Conservation (phyloP, 805 yeast species). For the Candida morakotiae region DNA sequence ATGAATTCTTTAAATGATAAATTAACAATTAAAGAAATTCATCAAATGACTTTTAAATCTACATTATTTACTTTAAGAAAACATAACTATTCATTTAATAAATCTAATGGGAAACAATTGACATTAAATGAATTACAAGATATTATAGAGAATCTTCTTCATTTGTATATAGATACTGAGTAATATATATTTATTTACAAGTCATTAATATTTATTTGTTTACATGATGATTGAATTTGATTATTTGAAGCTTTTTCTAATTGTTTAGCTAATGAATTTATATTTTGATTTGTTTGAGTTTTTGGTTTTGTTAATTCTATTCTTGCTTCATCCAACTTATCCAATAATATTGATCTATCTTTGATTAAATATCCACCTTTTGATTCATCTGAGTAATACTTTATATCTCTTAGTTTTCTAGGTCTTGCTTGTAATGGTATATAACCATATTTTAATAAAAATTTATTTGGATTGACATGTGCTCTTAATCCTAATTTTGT, state of each 20-base stretch:
- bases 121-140: slow-evolving; percentile 29
- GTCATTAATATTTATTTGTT: slow-evolving; percentile 6
- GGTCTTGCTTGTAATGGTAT: slow-evolving; percentile 87
- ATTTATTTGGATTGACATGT: slow-evolving; percentile 71
- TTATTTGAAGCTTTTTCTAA: slow-evolving; percentile 28
- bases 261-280: slow-evolving; percentile 32
- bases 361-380: slow-evolving; percentile 71
- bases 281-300: slow-evolving; percentile 20
- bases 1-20: slow-evolving; percentile 25
- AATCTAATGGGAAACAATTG: slow-evolving; percentile 6
- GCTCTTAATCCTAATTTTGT: slow-evolving; percentile 63
- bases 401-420: slow-evolving; percentile 72
- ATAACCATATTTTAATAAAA: slow-evolving; percentile 66
- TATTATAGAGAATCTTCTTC: slow-evolving; percentile 36
- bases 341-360: slow-evolving; percentile 36
- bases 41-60: slow-evolving; percentile 37
- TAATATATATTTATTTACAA: slow-evolving; percentile 4
- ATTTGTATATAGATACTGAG: slow-evolving; percentile 30
- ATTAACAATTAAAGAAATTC: slow-evolving; percentile 34
- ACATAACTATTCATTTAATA: slow-evolving; percentile 25
- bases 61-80: slow-evolving; percentile 38
- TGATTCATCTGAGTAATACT: slow-evolving; percentile 65
- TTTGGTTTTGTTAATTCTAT: slow-evolving; percentile 13
- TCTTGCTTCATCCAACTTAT: slow-evolving; percentile 18
- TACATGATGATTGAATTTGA: slow-evolving; percentile 12